Base-by-base conservation (phyloP, 176 grass and related monocot species). In the Aegilops tauschii region DNA sequence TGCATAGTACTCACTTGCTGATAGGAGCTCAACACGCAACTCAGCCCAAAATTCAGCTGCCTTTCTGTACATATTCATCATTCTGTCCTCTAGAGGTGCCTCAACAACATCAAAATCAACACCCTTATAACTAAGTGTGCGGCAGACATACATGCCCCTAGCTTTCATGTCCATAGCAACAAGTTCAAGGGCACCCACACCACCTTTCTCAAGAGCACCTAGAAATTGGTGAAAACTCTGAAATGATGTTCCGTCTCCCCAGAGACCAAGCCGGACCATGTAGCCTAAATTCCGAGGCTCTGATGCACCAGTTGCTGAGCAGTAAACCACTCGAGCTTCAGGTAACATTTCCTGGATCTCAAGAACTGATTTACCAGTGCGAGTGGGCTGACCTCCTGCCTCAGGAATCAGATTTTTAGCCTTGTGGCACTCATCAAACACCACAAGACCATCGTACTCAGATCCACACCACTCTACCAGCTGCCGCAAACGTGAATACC, bases 111-210 rank as follows among this genome's bases (percentile, higher is more conserved):
- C 92, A 80, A 98, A 98, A 61, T 94, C 92, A 79, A 68, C 88
- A 65, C 82, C 93, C 78, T 98, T 94, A 87, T 94, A 98, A 90
- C 96, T 98, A 78, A 98, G 88, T 20, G 93, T 96, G 35, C 96
- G 94, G 76, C 92, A 98, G 74, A 98, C 90, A 73, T 96, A 98
- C 96, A 98, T 98, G 58, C 96, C 96, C 87, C 96, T 98, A 82
- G 96, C 92, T 91, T 98, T 98, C 96, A 98, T 95, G 77, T 98
- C 96, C 96, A 98, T 98, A 42, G 96, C 96, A 89, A 98, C 96
- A 78, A 98, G 92, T 90, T 98, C 96, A 80, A 98, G 92, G 65
- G 96, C 96, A 84, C 93, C 93, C 79, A 98, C 96, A 86, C 96
- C 96, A 84, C 96, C 96, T 90, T 98, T 98, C 88, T 98, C 96